phyloP scores from a whole-genome alignment of 305 asterid genomes.

The Galium porrigens region DNA sequence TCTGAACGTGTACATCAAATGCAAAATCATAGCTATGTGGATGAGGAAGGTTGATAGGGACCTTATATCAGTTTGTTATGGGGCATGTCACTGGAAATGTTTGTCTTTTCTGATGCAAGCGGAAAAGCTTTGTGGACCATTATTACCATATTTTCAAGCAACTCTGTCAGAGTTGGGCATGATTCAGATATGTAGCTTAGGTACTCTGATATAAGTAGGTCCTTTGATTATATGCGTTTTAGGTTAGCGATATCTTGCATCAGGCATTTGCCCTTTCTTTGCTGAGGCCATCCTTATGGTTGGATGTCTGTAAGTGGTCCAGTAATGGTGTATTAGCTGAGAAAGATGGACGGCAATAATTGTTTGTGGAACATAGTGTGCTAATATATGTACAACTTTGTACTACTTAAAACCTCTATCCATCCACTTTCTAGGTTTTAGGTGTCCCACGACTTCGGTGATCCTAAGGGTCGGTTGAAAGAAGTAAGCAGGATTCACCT shows the following conservation, averaged over 20 bases:
- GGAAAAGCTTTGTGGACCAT: neutral
- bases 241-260: neutral
- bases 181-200: neutral
- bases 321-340: neutral
- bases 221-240: neutral
- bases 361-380: neutral
- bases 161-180: neutral
- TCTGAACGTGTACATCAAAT: neutral
- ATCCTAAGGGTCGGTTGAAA: neutral
- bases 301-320: slow-evolving; percentile 1
- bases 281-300: neutral
- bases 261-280: neutral
- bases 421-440: neutral
- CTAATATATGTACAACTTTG: neutral
- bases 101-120: neutral
- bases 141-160: neutral
- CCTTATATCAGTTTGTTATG: neutral
- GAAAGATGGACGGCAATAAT: neutral
- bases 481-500: neutral
- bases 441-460: neutral
- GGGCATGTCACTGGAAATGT: neutral
- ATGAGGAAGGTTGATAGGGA: neutral
- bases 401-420: neutral
- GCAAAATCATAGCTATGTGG: neutral
- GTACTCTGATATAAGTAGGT: neutral